Conservation (phyloP, 495 filamentous ascomycete genomes). For the Aspergillus asperescens region DNA sequence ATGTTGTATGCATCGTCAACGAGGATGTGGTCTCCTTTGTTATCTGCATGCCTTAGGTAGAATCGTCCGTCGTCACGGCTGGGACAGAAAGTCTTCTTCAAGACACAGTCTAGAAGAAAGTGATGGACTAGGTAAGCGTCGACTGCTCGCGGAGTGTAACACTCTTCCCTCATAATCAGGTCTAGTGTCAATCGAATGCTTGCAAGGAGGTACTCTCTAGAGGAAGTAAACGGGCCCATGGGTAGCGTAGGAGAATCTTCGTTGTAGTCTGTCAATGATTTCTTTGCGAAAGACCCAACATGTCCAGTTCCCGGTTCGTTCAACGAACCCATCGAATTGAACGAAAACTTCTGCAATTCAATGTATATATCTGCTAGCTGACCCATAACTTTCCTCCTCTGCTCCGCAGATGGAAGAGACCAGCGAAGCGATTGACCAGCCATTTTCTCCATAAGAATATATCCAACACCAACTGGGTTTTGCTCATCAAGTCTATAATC, state of each 20-base stretch:
- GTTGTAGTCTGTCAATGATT: constrained; percentile 26
- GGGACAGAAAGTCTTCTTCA: constrained; percentile 6
- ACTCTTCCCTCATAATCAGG: constrained; percentile 30
- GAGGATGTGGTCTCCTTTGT: constrained; percentile 45
- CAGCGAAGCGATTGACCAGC: constrained; percentile 31
- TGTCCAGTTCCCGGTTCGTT: constrained; percentile 17
- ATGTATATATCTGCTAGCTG: constrained; percentile 40
- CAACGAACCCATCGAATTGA: constrained; percentile 27
- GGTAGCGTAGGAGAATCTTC: constrained; percentile 8
- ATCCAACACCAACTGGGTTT: constrained; percentile 32
- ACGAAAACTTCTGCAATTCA: constrained; percentile 31
- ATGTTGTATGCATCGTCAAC: constrained; percentile 41
- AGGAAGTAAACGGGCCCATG: constrained; percentile 23
- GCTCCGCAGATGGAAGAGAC: constrained; percentile 20
- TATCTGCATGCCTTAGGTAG: constrained; percentile 41
- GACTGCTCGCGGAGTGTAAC: constrained; percentile 19
- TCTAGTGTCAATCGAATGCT: constrained; percentile 24
- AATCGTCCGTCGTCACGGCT: constrained; percentile 27
- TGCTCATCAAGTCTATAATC: constrained; percentile 23
- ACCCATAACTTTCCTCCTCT: constrained; percentile 30
- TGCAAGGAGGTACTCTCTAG: constrained; percentile 15
- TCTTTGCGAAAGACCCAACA: constrained; percentile 29
- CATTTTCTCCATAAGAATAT: constrained; percentile 44
- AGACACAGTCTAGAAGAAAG: constrained; percentile 31
- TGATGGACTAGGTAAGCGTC: constrained; percentile 36